phyloP scores from a whole-genome alignment of 495 filamentous ascomycete genomes.

The Thermochaetoides thermophila region DNA sequence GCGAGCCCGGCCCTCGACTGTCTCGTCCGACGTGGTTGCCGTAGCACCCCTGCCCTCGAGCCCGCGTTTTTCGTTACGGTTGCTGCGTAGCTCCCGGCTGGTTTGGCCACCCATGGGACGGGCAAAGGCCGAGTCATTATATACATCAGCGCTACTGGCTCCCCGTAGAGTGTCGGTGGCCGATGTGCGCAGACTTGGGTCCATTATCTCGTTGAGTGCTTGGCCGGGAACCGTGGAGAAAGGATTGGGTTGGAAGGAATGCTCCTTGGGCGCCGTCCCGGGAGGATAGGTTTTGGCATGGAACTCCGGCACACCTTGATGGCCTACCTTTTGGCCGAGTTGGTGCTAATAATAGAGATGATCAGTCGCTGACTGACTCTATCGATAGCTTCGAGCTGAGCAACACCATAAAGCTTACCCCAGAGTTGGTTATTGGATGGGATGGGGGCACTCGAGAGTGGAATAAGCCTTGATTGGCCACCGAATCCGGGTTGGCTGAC shows the following conservation, averaged over 20 bases:
- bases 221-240: slow-evolving; percentile 25
- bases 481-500: slow-evolving; percentile 41
- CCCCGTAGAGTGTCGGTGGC: too few species aligned
- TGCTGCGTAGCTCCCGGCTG: slow-evolving; percentile 38
- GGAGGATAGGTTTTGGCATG: slow-evolving; percentile 42
- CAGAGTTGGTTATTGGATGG: slow-evolving; percentile 36
- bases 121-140: slow-evolving; percentile 43
- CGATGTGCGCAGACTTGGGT: slow-evolving; percentile 14
- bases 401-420: too few species aligned
- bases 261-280: slow-evolving; percentile 48
- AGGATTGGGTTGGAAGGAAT: slow-evolving; percentile 34
- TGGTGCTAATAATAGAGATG: slow-evolving; percentile 39
- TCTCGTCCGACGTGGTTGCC: slow-evolving; percentile 8
- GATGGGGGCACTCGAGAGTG: slow-evolving; percentile 33
- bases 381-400: too few species aligned
- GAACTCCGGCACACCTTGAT: slow-evolving; percentile 50
- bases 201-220: slow-evolving; percentile 25
- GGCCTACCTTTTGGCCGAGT: slow-evolving; percentile 44
- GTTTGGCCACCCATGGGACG: slow-evolving; percentile 49
- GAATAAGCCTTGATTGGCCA: slow-evolving; percentile 45
- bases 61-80: slow-evolving; percentile 35
- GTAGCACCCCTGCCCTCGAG: slow-evolving; percentile 38
- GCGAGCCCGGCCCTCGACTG: slow-evolving; percentile 19
- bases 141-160: slow-evolving; percentile 45
- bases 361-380: too few species aligned